Evolutionary conservation across 768 basidiomycete genomes (phyloP).

Genomic region (Boletus subcaerulescens): DNA sequence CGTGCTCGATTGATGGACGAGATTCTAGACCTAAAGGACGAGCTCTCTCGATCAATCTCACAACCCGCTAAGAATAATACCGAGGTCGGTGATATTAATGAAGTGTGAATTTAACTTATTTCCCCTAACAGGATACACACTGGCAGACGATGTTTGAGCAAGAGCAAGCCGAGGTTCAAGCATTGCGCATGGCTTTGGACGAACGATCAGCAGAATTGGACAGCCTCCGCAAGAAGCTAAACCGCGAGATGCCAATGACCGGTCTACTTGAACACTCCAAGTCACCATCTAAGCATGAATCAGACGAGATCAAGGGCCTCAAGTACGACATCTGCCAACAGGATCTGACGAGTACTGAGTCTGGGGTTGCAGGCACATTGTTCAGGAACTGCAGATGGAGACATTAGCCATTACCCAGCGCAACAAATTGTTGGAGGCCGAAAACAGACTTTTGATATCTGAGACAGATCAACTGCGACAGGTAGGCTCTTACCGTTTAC

Average conservation of each 20-base stretch:
- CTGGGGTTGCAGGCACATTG: conserved; percentile 59
- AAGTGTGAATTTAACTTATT: background rate
- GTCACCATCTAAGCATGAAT: conserved; percentile 50
- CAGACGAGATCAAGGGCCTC: conserved; percentile 72
- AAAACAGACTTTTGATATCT: conserved; percentile 65
- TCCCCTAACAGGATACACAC: conserved; percentile 17
- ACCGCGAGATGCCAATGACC: conserved; percentile 54
- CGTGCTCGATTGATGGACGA: conserved; percentile 53
- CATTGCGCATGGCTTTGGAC: conserved; percentile 34
- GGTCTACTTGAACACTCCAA: conserved; percentile 31
- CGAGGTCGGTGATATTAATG: conserved; percentile 12
- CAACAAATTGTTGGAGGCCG: conserved; percentile 70
- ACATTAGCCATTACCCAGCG: conserved; percentile 57
- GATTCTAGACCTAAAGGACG: conserved; percentile 49
- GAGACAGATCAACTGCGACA: conserved; percentile 65
- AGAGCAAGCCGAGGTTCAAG: conserved; percentile 30
- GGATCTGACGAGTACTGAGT: conserved; percentile 1
- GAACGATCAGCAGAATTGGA: conserved; percentile 54
- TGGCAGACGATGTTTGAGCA: conserved; percentile 31
- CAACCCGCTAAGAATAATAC: conserved; percentile 20
- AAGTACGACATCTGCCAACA: conserved; percentile 47
- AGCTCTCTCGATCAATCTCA: conserved; percentile 34
- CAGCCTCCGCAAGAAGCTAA: conserved; percentile 50
- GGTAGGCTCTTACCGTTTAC: conserved; percentile 35
- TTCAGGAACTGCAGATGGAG: conserved; percentile 87